phyloP scores from a whole-genome alignment of 805 yeast species.

The Hanseniaspora clermontiae region DNA sequence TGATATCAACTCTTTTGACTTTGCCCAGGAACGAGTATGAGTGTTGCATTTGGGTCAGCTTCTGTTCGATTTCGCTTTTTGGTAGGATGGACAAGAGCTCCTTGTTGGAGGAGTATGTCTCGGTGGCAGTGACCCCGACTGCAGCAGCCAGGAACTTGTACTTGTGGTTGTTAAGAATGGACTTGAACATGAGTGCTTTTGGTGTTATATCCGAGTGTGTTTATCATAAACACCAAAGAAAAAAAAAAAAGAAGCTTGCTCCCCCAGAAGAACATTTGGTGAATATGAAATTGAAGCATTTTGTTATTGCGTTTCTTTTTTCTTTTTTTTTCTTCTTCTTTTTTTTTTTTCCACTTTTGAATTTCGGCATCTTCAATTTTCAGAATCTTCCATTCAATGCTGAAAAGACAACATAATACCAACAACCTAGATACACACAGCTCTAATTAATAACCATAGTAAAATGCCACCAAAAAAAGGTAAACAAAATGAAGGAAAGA shows the following conservation, averaged over 20 bases:
- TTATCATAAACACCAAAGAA: too few species aligned
- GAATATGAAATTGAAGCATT: too few species aligned
- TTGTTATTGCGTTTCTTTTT: background rate
- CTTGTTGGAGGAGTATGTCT: background rate
- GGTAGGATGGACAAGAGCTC: conserved; percentile 37
- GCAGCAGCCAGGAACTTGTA: background rate
- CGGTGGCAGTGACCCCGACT: background rate
- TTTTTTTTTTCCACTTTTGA: too few species aligned
- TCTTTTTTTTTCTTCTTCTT: background rate
- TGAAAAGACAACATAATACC: too few species aligned
- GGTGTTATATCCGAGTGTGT: background rate
- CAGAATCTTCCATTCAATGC: too few species aligned
- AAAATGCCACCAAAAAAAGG: conserved; percentile 71
- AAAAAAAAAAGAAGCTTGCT: too few species aligned
- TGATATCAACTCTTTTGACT: conserved; percentile 72
- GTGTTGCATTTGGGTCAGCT: conserved; percentile 63
- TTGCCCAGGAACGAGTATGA: conserved; percentile 62
- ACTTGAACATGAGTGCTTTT: background rate
- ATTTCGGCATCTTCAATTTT: too few species aligned
- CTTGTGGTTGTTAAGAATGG: background rate
- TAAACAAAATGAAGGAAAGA: conserved; percentile 36
- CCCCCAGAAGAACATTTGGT: too few species aligned
- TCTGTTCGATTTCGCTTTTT: conserved; percentile 59
- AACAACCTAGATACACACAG: background rate
- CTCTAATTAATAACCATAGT: background rate